Evolutionary conservation across 2,329 filamentous ascomycete species (phyloP).

Genomic region (Ascosphaera acerosa): DNA sequence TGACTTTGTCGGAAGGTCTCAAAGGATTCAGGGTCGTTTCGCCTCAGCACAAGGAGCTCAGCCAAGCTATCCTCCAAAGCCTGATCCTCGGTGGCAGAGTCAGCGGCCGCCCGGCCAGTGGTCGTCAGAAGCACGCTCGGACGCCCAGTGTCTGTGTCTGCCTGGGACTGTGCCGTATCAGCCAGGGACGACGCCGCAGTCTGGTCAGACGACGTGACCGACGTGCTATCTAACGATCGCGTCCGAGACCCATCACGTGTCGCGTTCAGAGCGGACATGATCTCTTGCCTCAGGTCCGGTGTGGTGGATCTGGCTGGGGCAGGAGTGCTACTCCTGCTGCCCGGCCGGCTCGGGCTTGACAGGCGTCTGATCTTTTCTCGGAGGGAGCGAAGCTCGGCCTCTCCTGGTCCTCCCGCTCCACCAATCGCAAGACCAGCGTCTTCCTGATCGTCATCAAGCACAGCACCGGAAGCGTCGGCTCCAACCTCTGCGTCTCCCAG

Average conservation of each 20-base stretch:
- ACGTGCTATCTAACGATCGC: too few species aligned
- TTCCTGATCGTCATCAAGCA: constrained; percentile 7
- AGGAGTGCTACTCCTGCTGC: neutral
- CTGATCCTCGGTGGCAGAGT: constrained; percentile 10
- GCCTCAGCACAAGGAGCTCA: constrained; percentile 18
- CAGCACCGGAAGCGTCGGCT: neutral
- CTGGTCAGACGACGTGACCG: too few species aligned
- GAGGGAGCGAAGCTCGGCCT: constrained; percentile 17
- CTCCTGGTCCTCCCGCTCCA: constrained; percentile 19
- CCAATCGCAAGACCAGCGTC: constrained; percentile 22
- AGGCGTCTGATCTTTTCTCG: constrained; percentile 13
- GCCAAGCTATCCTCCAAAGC: constrained; percentile 21
- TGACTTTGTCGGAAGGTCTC: constrained; percentile 21
- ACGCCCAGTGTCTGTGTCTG: neutral
- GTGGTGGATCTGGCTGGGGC: neutral
- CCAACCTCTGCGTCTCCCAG: constrained; percentile 20
- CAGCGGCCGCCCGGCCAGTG: neutral
- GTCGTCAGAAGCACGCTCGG: neutral
- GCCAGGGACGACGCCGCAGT: too few species aligned
- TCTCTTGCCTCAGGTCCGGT: neutral
- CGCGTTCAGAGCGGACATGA: too few species aligned
- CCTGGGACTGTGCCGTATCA: neutral
- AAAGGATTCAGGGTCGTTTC: constrained; percentile 20
- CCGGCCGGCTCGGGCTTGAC: constrained; percentile 1
- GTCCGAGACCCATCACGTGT: too few species aligned